Base-by-base conservation (phyloP, 768 basidiomycete species). In the Lactarius trivialis region DNA sequence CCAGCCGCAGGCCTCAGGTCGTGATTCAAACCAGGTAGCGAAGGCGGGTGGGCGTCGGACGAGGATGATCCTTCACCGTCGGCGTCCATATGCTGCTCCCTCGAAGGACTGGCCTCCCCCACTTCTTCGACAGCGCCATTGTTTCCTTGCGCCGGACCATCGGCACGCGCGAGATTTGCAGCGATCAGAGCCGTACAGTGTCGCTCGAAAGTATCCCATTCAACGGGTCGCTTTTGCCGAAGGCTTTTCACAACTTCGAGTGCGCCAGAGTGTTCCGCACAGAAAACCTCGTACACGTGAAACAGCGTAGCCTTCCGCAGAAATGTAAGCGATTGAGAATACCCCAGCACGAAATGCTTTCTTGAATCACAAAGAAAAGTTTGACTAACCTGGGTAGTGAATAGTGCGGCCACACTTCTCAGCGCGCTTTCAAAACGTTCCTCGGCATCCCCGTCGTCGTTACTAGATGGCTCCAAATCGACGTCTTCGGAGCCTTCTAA, bases 151-250 rank as follows among this genome's bases (percentile, higher is more conserved):
- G 53, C 32, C 33, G 28, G 37, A 45, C 17, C 28, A 19, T 37
- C 36, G 9, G 50, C 45, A 19, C 14, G 30, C 36, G 37, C 34
- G 19, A 60, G 54, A 56, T 24, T 65, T 14, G 67, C 79, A 68
- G 64, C 79, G 73, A 83, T 77, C 66, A 85, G 76, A 7, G 75
- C 71, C 1, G 85, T 82, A 69, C 93, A 97, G 15, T 82, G 84
- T 51, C 85, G 82, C 69, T 98, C 95, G 68, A 87, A 97, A 9
- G 81, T 78, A 24, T 89, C 87, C 87, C 94, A 95, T 70, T 95
- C 92, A 0, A 77, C 61, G 1, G 85, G 79, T 65, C 84, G 79
- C 57, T 84, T 84, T 37, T 82, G 77, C 41, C 84, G 82, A 21
- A 85, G 79, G 55, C 80, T 82, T 61, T 88, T 84, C 0, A 96